Percentiles rank a stretch among this genome's conserved stretches.
Conservation (phyloP, 1,284 basidiomycete species). For the Microbotryum silenes-acaulis region DNA sequence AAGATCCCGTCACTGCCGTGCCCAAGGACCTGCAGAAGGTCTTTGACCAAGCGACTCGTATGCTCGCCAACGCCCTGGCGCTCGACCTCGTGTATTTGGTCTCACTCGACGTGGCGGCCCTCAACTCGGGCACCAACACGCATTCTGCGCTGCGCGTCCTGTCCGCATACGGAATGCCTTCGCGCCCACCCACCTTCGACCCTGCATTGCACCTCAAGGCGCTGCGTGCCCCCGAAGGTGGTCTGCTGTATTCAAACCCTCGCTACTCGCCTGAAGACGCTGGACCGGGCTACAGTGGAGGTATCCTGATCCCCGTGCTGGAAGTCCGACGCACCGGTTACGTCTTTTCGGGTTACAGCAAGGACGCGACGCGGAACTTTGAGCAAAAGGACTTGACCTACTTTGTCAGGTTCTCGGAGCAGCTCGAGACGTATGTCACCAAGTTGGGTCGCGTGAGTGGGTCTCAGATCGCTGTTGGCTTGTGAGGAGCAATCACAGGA, state of each 20-base stretch:
- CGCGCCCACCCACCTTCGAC: conserved; percentile 34
- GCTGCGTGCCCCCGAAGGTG: conserved; percentile 34
- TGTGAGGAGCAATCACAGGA: too few relatives aligned
- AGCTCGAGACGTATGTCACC: conserved; percentile 24
- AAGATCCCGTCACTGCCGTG: conserved; percentile 24
- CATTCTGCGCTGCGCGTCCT: conserved; percentile 18
- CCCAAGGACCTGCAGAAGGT: conserved; percentile 32
- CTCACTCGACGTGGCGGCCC: conserved; percentile 24
- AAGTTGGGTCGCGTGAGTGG: conserved; percentile 1
- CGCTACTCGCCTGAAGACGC: conserved; percentile 4
- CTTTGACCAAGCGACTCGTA: conserved; percentile 32
- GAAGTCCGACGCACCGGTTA: conserved; percentile 30
- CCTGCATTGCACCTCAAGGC: conserved; percentile 35
- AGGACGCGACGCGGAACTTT: conserved; percentile 28
- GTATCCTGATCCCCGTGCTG: conserved; percentile 34
- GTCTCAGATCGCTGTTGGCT: too few relatives aligned
- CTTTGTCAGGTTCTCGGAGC: conserved; percentile 32
- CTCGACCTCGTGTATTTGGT: conserved; percentile 36
- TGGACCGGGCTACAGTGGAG: conserved; percentile 18
- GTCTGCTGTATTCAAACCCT: conserved; percentile 35
- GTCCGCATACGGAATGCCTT: conserved; percentile 31
- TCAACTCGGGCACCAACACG: not conserved
- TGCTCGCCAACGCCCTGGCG: conserved; percentile 31
- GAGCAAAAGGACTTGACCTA: conserved; percentile 30
- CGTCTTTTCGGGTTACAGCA: conserved; percentile 33